Percentiles rank a stretch among this genome's conserved stretches.
Conservation (phyloP, 1,284 basidiomycete genomes). For the Sporisorium iseilematis-ciliati region DNA sequence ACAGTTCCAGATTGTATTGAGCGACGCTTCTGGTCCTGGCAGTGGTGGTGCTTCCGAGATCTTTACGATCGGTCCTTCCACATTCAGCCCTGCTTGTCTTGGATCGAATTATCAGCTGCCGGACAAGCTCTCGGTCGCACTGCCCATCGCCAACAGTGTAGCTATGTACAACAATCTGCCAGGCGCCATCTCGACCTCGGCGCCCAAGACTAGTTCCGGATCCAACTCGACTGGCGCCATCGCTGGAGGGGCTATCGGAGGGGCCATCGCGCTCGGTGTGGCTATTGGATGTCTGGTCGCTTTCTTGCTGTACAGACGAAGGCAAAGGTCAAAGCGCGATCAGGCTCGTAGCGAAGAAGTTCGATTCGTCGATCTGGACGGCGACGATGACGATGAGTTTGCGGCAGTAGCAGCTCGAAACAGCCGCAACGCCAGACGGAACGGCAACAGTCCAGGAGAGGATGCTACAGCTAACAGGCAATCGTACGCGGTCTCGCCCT, state of each 20-base stretch:
- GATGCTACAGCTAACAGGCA: constrained; percentile 10
- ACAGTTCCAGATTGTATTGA: constrained; percentile 49
- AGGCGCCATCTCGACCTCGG: constrained; percentile 42
- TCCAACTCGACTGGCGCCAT: constrained; percentile 43
- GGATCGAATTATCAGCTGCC: constrained; percentile 17
- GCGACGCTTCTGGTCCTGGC: constrained; percentile 50
- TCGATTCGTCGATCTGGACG: constrained; percentile 58
- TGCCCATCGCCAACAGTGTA: constrained; percentile 34
- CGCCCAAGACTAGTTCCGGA: background rate
- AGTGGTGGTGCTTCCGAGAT: constrained; percentile 51
- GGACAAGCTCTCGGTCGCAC: constrained; percentile 11
- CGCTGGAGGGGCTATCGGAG: constrained; percentile 60
- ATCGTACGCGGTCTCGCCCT: constrained; percentile 48
- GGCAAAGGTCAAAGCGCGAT: constrained; percentile 47
- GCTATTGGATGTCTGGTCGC: constrained; percentile 45
- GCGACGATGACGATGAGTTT: constrained; percentile 48
- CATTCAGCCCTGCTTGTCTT: constrained; percentile 26
- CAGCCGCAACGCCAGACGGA: constrained; percentile 15
- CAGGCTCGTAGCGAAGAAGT: constrained; percentile 52
- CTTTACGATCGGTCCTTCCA: constrained; percentile 37
- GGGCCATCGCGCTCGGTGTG: constrained; percentile 48
- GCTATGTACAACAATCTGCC: constrained; percentile 46
- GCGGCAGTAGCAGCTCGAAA: constrained; percentile 8
- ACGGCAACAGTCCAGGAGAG: constrained; percentile 4
- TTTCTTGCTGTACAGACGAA: constrained; percentile 49